Percentiles rank a stretch among this genome's conserved stretches.
These are phyloP conservation scores for Cystofilobasidium ferigula DNA, from an alignment of 768 basidiomycete genomes.

Conservation along the genomic window DNA sequence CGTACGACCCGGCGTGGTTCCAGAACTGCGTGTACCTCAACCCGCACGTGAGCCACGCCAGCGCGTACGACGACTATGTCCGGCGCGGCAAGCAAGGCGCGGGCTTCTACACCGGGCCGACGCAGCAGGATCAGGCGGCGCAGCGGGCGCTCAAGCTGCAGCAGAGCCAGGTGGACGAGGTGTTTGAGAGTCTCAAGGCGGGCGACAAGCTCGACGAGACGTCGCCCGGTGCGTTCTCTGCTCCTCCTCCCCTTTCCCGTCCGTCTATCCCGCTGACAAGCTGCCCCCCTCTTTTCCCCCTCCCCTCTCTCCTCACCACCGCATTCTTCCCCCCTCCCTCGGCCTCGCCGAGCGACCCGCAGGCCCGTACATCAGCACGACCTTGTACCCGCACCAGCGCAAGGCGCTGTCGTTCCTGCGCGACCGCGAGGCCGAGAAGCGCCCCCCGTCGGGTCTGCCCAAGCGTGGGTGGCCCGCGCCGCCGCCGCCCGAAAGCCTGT, in stretches of 20 bases:
- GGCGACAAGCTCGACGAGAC: conserved; percentile 80
- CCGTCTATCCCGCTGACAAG: too few species aligned
- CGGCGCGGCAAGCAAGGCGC: conserved; percentile 20
- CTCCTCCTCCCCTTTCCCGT: conserved; percentile 29
- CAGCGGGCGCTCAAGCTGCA: conserved; percentile 80
- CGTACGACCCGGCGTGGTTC: conserved; percentile 49
- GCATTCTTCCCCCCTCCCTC: conserved; percentile 39
- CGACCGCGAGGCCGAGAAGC: conserved; percentile 55
- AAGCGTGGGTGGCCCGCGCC: conserved; percentile 14
- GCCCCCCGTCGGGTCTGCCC: conserved; percentile 31
- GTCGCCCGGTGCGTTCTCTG: conserved; percentile 58
- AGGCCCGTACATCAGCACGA: conserved; percentile 56
- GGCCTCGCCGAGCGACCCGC: too few species aligned
- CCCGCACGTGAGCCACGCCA: conserved; percentile 50
- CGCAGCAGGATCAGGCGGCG: conserved; percentile 24
- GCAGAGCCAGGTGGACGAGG: conserved; percentile 81
- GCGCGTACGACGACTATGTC: conserved; percentile 25
- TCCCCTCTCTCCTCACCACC: conserved; percentile 26
- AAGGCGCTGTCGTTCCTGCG: conserved; percentile 92
- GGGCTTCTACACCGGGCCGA: background rate
- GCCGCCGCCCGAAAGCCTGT: conserved; percentile 25
- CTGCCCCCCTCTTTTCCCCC: too few species aligned
- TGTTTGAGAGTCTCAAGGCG: conserved; percentile 76
- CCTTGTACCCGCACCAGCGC: conserved; percentile 92
- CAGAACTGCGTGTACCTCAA: conserved; percentile 66